Evolutionary conservation across 1,284 basidiomycete species (phyloP), one percentile per base, ranked within the genome.

Genomic region (Omphalotus olearius): DNA sequence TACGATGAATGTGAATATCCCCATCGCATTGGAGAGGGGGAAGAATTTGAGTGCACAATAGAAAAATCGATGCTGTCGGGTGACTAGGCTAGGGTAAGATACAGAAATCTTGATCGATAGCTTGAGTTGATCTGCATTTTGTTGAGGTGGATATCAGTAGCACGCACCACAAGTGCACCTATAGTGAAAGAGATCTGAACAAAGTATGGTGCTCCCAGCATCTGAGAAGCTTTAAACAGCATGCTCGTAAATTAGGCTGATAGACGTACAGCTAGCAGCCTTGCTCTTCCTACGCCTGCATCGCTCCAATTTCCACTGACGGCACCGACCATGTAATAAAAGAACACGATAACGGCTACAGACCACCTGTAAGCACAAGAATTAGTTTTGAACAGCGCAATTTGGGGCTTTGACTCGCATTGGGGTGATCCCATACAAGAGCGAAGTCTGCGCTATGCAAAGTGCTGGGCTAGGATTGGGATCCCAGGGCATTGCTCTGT

Each of bases 371-470:
- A 42, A 46, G 28, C n/a, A 44, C 14, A 36, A 18, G 39, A 16
- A 33, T 51, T 9, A 45, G 23, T 36, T 20, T 38, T 25, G 28
- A 30, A 26, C 16, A 36, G 14, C 44, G 10, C 4, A 45, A 7
- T 16, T 40, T 13, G 28, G 28, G 55, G 30, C 16, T 14, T n/a
- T 45, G 26, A 60, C 69, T 54, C 53, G 77, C 76, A 78, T 76
- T 0, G 75, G 74, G 13, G 66, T 69, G 3, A 72, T 69, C 5
- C 75, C 73, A 49, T 67, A 67, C 6, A 77, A 59, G 5, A 76
- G 56, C 0, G 74, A 68, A 1, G 74, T 66, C 60, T 79, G 78
- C 4, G 69, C 66, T 30, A 73, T 65, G 57, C 77, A 79, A 1
- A 79, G 56, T 2, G 56, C 56, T 43, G 65, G 63, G 33, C 59